These are phyloP conservation scores for Termitomyces sp. DNA, from an alignment of 768 basidiomycete species.

Conservation along the genomic window DNA sequence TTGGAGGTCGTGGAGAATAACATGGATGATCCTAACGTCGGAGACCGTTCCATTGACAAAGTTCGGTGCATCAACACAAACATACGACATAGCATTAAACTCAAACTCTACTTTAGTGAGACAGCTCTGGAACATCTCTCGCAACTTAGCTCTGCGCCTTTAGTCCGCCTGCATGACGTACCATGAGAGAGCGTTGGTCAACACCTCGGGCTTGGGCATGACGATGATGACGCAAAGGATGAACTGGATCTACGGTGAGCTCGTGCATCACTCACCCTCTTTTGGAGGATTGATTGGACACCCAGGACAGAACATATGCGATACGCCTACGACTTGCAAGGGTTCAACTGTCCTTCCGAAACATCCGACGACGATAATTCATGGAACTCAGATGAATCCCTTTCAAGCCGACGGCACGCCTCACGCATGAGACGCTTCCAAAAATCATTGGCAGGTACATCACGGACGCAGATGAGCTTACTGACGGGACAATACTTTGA, in stretches of 20 bases:
- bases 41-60: conserved; percentile 73
- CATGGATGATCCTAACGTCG: conserved; percentile 89
- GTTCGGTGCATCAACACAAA: conserved; percentile 54
- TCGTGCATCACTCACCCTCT: conserved; percentile 40
- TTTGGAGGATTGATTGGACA: background rate
- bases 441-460: conserved; percentile 15
- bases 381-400: conserved; percentile 34
- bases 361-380: conserved; percentile 41
- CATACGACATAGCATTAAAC: background rate
- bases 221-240: conserved; percentile 49
- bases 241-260: conserved; percentile 64
- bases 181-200: conserved; percentile 64
- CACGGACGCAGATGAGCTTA: conserved; percentile 63
- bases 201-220: conserved; percentile 53
- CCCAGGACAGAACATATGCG: conserved; percentile 51
- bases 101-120: conserved; percentile 16
- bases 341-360: conserved; percentile 39
- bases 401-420: conserved; percentile 31
- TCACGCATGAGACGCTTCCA: conserved; percentile 7
- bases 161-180: conserved; percentile 80
- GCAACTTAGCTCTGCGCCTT: conserved; percentile 58
- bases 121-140: conserved; percentile 36
- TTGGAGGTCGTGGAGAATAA: conserved; percentile 90
- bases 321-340: conserved; percentile 58
- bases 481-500: conserved; percentile 58